A percentile compares a stretch with the other conserved stretches of the same genome.
These are phyloP conservation scores for Fusarium redolens DNA, from an alignment of 2,329 filamentous ascomycete genomes.

Conservation along the genomic window DNA sequence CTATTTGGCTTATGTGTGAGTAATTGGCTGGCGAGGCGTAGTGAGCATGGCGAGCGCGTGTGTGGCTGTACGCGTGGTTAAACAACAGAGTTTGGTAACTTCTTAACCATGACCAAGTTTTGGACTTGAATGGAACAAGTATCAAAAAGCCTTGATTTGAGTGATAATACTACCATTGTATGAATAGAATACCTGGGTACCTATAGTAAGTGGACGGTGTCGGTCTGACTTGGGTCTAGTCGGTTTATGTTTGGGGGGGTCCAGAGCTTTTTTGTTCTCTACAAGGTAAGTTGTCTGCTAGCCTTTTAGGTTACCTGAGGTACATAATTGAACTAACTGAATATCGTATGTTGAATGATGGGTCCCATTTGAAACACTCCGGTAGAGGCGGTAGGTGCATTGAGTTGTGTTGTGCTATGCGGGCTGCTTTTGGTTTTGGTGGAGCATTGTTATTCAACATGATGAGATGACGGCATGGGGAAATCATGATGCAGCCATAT, in stretches of 20 bases:
- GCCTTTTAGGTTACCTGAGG: background rate
- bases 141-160: conserved; percentile 19
- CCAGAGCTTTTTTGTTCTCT: conserved; percentile 23
- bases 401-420: background rate
- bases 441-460: conserved; percentile 19
- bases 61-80: conserved; percentile 28
- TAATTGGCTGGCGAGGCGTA: background rate
- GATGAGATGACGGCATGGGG: conserved; percentile 34
- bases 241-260: conserved; percentile 2
- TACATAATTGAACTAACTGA: background rate
- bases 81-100: conserved; percentile 31
- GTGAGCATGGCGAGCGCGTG: conserved; percentile 14
- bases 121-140: background rate
- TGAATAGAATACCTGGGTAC: conserved; percentile 2
- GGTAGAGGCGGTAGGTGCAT: conserved; percentile 21
- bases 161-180: conserved; percentile 8
- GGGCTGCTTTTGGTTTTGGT: conserved; percentile 9
- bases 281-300: background rate
- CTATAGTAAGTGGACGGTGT: conserved; percentile 11
- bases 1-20: conserved; percentile 3
- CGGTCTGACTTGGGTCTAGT: conserved; percentile 9
- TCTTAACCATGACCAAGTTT: conserved; percentile 23
- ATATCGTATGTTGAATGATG: conserved; percentile 33
- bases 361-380: conserved; percentile 30
- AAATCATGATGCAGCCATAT: conserved; percentile 37